Conservation (phyloP, 164 flowering plant genomes). For the Chloranthus sessilifolius region DNA sequence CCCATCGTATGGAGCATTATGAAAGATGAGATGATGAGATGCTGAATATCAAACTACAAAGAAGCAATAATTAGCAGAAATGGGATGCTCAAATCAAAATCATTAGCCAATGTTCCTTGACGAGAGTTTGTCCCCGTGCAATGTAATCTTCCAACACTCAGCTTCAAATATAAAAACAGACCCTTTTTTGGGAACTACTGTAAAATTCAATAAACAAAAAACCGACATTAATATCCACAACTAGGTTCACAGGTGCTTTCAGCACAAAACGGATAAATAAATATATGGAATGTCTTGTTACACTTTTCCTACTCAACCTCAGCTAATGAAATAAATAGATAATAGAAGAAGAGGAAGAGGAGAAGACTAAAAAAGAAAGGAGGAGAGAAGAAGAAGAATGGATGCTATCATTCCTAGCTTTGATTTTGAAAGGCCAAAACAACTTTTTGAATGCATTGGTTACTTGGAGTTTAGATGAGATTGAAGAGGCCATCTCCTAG, state of each 20-base stretch:
- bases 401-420: too few relatives aligned
- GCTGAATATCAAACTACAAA: too few relatives aligned
- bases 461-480: too few relatives aligned
- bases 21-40: too few relatives aligned
- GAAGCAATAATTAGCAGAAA: constrained; percentile 3
- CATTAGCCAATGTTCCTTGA: constrained; percentile 35
- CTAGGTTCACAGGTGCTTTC: background rate
- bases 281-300: background rate
- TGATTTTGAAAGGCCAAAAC: too few relatives aligned
- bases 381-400: too few relatives aligned
- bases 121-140: constrained; percentile 64
- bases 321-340: background rate
- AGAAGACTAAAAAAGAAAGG: too few relatives aligned
- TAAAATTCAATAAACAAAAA: constrained; percentile 10
- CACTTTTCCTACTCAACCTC: background rate
- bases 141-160: constrained; percentile 70
- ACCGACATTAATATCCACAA: background rate
- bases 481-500: too few relatives aligned
- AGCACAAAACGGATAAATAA: background rate
- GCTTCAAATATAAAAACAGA: constrained; percentile 68
- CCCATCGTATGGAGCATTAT: too few relatives aligned
- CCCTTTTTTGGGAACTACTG: constrained; percentile 75
- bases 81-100: constrained; percentile 4
- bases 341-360: background rate
- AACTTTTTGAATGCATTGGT: too few relatives aligned